phyloP scores from a whole-genome alignment of 805 yeast species.

The Peterozyma xylosa region DNA sequence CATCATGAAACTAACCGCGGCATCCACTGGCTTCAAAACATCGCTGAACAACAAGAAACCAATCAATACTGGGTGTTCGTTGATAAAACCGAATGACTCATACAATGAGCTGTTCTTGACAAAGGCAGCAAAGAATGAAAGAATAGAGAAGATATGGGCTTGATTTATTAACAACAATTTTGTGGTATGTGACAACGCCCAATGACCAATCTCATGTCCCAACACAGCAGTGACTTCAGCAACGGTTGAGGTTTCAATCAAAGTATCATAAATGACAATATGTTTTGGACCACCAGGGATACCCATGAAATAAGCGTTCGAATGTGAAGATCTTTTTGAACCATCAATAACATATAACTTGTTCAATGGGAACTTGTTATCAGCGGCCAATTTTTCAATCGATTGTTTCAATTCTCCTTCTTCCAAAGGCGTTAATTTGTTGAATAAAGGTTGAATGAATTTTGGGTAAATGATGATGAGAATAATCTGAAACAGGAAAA shows the following conservation, averaged over 20 bases:
- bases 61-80: constrained; percentile 63
- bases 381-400: constrained; percentile 71
- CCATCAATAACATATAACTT: constrained; percentile 90
- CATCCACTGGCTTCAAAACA: constrained; percentile 70
- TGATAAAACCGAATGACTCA: constrained; percentile 67
- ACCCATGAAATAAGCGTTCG: constrained; percentile 95
- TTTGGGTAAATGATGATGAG: constrained; percentile 75
- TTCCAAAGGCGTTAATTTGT: constrained; percentile 83
- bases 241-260: constrained; percentile 70
- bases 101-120: constrained; percentile 74
- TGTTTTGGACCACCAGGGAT: constrained; percentile 91
- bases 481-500: constrained; percentile 64
- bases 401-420: constrained; percentile 81
- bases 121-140: constrained; percentile 72
- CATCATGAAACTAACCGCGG: constrained; percentile 55
- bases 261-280: constrained; percentile 88
- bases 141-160: constrained; percentile 53
- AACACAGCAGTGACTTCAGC: constrained; percentile 87
- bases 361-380: constrained; percentile 78
- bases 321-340: constrained; percentile 93
- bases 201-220: constrained; percentile 99
- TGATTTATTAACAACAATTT: constrained; percentile 63
- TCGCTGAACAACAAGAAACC: constrained; percentile 80
- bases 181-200: constrained; percentile 88
- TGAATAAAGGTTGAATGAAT: constrained; percentile 86